Evolutionary conservation across 768 basidiomycete species (phyloP).

Genomic region (Leccinum boreale): DNA sequence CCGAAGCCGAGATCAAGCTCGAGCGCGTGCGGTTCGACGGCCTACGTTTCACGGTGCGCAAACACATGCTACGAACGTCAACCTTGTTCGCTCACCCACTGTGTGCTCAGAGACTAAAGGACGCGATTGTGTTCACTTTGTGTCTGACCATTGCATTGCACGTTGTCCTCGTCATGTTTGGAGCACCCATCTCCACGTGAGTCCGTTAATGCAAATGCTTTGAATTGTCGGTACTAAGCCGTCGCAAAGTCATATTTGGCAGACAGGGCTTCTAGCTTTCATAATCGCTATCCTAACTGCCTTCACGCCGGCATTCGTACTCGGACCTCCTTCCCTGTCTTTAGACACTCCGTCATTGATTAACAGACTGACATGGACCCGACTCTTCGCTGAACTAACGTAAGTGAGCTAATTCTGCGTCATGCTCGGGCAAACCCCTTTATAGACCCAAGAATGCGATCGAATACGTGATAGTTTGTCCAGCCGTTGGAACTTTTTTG

Average conservation of each 20-base stretch:
- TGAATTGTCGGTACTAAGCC: not conserved
- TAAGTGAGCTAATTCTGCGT: constrained; percentile 41
- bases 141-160: constrained; percentile 47
- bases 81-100: not conserved
- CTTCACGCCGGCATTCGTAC: constrained; percentile 65
- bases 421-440: constrained; percentile 3
- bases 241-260: constrained; percentile 42
- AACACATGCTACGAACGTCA: constrained; percentile 17
- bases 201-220: constrained; percentile 2
- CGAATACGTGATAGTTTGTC: constrained; percentile 79
- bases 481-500: constrained; percentile 63
- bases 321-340: constrained; percentile 57
- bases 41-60: constrained; percentile 36
- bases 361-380: constrained; percentile 65
- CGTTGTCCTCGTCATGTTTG: constrained; percentile 58
- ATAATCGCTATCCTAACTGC: constrained; percentile 63
- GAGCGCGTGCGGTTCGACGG: constrained; percentile 39
- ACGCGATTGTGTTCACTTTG: constrained; percentile 54
- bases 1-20: constrained; percentile 41
- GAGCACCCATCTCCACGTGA: constrained; percentile 67
- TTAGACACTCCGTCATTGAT: constrained; percentile 43
- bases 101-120: constrained; percentile 42
- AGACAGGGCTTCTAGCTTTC: constrained; percentile 68
- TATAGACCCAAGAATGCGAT: constrained; percentile 55
- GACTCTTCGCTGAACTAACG: constrained; percentile 81